These are phyloP conservation scores for Meripilus lineatus DNA, from an alignment of 1,284 basidiomycete species.

Conservation along the genomic window DNA sequence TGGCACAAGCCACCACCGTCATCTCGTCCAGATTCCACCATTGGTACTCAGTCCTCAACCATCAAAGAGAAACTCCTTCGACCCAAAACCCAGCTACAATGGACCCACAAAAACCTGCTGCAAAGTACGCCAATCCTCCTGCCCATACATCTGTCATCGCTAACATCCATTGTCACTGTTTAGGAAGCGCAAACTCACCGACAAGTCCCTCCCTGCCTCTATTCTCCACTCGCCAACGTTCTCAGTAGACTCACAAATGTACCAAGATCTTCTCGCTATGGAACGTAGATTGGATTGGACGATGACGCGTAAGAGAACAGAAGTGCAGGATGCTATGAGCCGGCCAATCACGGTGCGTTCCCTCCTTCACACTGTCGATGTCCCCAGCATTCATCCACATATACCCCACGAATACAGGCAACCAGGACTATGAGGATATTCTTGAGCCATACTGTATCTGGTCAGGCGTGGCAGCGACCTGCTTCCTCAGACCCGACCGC, in stretches of 20 bases:
- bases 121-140: constrained; percentile 4
- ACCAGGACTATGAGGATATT: constrained; percentile 87
- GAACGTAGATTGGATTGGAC: constrained; percentile 96
- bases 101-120: constrained; percentile 12
- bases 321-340: constrained; percentile 79
- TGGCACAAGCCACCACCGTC: too few species aligned
- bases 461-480: constrained; percentile 78
- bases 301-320: constrained; percentile 84
- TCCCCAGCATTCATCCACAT: constrained; percentile 6
- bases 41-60: too few species aligned
- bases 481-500: constrained; percentile 16
- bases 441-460: constrained; percentile 83
- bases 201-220: constrained; percentile 72
- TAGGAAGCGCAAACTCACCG: constrained; percentile 77
- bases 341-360: constrained; percentile 52
- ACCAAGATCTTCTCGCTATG: constrained; percentile 81
- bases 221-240: constrained; percentile 66
- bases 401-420: constrained; percentile 42
- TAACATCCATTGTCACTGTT: not conserved
- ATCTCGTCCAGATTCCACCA: too few species aligned
- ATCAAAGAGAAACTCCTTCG: too few species aligned
- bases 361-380: not conserved
- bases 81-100: too few species aligned
- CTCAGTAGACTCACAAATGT: constrained; percentile 80
- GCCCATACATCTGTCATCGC: not conserved